A percentile compares a stretch with the other conserved stretches of the same genome.
Conservation (phyloP, 1,139 yeast genomes). For the Saccharomycopsis hybrid region DNA sequence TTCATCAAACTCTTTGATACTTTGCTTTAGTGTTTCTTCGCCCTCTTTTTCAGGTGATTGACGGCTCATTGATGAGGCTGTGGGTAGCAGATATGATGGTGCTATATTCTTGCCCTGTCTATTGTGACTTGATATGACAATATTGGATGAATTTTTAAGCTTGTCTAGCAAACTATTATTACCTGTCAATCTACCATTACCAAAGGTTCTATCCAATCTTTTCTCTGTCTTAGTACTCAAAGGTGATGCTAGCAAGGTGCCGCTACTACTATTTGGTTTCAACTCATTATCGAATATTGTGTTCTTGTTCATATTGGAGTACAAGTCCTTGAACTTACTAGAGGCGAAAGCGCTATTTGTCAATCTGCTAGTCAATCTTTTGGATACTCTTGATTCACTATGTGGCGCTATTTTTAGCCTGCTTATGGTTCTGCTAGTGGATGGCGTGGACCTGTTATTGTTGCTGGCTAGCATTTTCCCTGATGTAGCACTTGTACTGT, state of each 20-base stretch:
- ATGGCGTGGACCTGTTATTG: too few species aligned
- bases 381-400: conserved; percentile 16
- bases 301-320: background rate
- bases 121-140: background rate
- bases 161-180: conserved; percentile 11
- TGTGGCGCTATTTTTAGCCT: conserved; percentile 5
- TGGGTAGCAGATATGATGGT: conserved; percentile 7
- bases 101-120: background rate
- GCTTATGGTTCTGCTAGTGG: background rate
- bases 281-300: background rate
- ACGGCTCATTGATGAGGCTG: conserved; percentile 5
- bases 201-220: background rate
- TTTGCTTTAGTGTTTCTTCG: too few species aligned
- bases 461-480: too few species aligned
- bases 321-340: conserved; percentile 1
- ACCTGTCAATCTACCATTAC: conserved; percentile 1
- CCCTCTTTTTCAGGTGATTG: conserved; percentile 2
- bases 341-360: background rate
- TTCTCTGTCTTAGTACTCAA: background rate
- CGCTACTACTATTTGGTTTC: background rate
- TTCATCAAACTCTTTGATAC: too few species aligned
- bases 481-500: too few species aligned
- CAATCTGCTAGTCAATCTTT: conserved; percentile 4
- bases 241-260: conserved; percentile 13
- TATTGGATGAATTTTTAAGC: conserved; percentile 3